These are phyloP conservation scores for Sporormia fimetaria DNA, from an alignment of 495 filamentous ascomycete genomes.

Conservation along the genomic window DNA sequence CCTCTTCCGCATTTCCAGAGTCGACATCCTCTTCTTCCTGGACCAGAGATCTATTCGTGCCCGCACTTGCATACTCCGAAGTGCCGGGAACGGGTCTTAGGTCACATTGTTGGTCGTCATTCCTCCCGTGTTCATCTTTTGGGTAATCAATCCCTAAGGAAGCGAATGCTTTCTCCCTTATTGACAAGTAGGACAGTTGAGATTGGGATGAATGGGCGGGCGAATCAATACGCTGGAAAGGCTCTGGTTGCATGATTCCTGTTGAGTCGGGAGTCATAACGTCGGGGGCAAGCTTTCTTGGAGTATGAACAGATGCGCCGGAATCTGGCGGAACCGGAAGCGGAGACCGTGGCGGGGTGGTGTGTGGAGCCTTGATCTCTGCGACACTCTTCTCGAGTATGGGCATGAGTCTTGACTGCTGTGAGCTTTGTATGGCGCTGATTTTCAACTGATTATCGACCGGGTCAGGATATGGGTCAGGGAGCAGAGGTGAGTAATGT, in stretches of 20 bases:
- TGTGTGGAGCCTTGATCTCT: too few relatives aligned
- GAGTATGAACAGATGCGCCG: conserved; percentile 9
- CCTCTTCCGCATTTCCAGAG: conserved; percentile 18
- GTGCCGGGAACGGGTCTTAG: not conserved
- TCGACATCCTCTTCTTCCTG: conserved; percentile 10
- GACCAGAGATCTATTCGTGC: not conserved
- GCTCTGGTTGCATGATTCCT: not conserved
- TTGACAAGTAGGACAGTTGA: conserved; percentile 3
- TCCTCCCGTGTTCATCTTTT: not conserved
- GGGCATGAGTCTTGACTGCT: too few relatives aligned
- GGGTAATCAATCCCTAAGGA: conserved; percentile 9
- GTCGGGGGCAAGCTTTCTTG: not conserved
- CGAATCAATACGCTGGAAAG: conserved; percentile 1
- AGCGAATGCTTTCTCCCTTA: conserved; percentile 14
- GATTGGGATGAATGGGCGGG: conserved; percentile 4
- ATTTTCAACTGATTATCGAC: too few relatives aligned
- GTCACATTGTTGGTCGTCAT: not conserved
- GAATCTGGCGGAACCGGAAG: not conserved
- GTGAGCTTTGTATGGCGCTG: too few relatives aligned
- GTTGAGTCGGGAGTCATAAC: not conserved
- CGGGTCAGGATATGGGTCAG: too few relatives aligned
- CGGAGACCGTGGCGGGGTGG: not conserved
- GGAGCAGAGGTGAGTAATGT: too few relatives aligned
- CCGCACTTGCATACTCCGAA: not conserved
- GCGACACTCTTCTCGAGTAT: too few relatives aligned